Conservation (phyloP, 2,329 filamentous ascomycete genomes). For the Alternaria ethzedia region DNA sequence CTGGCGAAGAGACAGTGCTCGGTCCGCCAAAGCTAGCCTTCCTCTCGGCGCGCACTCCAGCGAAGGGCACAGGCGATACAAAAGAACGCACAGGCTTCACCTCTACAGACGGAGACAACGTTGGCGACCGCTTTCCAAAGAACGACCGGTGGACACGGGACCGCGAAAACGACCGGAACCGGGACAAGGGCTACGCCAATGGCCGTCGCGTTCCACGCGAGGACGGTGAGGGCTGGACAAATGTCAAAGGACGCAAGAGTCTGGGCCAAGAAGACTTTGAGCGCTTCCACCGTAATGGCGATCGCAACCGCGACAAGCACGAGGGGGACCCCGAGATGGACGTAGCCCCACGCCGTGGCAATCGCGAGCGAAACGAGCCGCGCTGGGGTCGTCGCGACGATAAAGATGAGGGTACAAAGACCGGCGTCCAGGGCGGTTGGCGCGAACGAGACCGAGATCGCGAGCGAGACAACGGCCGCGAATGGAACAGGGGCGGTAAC, state of each 20-base stretch:
- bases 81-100: conserved; percentile 46
- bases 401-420: conserved; percentile 55
- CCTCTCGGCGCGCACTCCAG: conserved; percentile 67
- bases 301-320: conserved; percentile 60
- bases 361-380: conserved; percentile 69
- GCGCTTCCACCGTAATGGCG: conserved; percentile 65
- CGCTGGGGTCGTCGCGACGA: conserved; percentile 75
- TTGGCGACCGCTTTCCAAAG: conserved; percentile 43
- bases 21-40: conserved; percentile 85
- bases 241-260: conserved; percentile 75
- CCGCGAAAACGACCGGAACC: conserved; percentile 48
- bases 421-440: conserved; percentile 63
- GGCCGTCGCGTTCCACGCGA: conserved; percentile 50
- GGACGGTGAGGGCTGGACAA: conserved; percentile 76
- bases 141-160: conserved; percentile 52
- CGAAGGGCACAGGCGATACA: conserved; percentile 49
- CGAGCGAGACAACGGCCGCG: conserved; percentile 54
- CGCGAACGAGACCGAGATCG: conserved; percentile 52
- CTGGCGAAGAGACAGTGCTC: conserved; percentile 79
- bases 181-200: conserved; percentile 47
- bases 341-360: conserved; percentile 64
- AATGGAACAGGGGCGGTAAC: conserved; percentile 60
- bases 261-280: conserved; percentile 75
- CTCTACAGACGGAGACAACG: conserved; percentile 49
- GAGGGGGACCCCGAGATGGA: conserved; percentile 50